These are phyloP conservation scores for Auxenochlorella pyrenoidosa DNA, from an alignment of 139 green algal genomes.

Conservation along the genomic window DNA sequence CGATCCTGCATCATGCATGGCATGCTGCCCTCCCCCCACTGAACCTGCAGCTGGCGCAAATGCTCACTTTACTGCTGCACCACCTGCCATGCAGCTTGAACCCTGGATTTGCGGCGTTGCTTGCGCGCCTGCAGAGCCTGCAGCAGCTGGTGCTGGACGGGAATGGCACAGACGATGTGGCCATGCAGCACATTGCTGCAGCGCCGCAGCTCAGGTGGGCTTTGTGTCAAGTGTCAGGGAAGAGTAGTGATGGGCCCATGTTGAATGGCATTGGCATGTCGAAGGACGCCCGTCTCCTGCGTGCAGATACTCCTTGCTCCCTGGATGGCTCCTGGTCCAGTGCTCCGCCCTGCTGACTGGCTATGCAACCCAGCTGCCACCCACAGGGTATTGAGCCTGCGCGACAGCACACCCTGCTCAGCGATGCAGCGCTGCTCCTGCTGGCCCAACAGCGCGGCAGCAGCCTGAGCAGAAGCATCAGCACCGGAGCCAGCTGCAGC, in stretches of 20 bases:
- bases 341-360: no score
- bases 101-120: neutral
- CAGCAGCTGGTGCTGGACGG: conserved; percentile 1
- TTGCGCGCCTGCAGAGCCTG: neutral
- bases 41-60: no score
- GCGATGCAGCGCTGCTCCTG: conserved; percentile 6
- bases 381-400: conserved; percentile 13
- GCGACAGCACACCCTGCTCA: neutral
- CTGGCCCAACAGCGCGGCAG: conserved; percentile 2
- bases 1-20: neutral
- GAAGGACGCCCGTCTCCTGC: no score
- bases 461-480: no score
- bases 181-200: conserved; percentile 17
- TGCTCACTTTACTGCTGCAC: neutral
- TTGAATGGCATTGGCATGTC: no score
- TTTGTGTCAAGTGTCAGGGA: no score
- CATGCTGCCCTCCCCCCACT: no score
- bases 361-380: neutral
- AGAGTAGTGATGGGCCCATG: no score
- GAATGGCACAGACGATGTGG: conserved; percentile 8
- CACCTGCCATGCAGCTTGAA: conserved; percentile 15
- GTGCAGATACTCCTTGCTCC: no score
- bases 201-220: neutral
- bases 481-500: no score
- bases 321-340: no score